Base-by-base conservation (phyloP, 164 flowering plant genomes). In the Aristolochia fimbriata region DNA sequence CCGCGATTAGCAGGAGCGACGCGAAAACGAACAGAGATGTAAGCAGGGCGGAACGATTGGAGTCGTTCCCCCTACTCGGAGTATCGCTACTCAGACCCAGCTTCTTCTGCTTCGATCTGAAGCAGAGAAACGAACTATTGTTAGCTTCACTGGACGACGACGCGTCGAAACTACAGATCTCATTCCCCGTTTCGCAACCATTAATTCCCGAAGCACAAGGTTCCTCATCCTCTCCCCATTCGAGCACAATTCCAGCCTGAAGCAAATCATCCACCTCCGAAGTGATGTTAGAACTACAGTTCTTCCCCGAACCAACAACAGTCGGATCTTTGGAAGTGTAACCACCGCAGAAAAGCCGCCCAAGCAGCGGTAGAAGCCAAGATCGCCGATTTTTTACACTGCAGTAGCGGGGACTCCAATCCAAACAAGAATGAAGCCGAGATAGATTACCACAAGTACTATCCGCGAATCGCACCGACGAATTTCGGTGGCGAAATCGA, bases 131-230 rank as follows among this genome's bases (percentile, higher is more conserved):
- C 9, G 52, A 71, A 62, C 76, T 83, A 0, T 20, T n/a, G n/a
- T n/a, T 24, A 52, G 23, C 31, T 2, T 15, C 24, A 1, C 84
- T 83, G 63, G 84, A 80, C 0, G 84, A 80, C 0, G 91, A 73
- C 0, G 81, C 78, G 63, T 86, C 82, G 75, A 73, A 86, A 21
- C 94, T 93, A 48, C 97, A 91, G 45, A 68, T 91, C 24, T 73
- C 72, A 6, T 52, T 12, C 2, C 47, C 57, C 6, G 68, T 30
- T 16, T 59, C 25, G 63, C 97, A 88, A 4, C 37, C 56, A 5
- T 20, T 73, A 75, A 94, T 88, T 25, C 61, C 61, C 0, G 70
- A 21, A 62, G 81, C 83, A 68, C 79, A 88, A 0, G 73, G 15
- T 21, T 83, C 86, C 20, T 67, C 67, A 12, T 61, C 54, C 61